Evolutionary conservation across 2,329 filamentous ascomycete genomes (phyloP), one percentile per base, ranked within the genome.

Genomic region (Botrytis byssoidea): DNA sequence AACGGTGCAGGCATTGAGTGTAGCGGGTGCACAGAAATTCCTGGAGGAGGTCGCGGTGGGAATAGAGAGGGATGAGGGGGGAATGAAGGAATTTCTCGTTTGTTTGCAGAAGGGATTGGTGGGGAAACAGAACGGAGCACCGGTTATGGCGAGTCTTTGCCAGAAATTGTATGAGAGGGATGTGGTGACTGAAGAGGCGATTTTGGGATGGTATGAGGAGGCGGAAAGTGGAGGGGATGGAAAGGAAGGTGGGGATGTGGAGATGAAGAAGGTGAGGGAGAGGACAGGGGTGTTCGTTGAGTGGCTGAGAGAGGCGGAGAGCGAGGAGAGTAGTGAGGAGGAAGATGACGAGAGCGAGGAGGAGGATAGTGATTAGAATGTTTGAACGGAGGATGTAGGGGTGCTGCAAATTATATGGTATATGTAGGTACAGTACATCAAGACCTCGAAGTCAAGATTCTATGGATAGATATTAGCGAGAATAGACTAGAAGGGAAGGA

Each of bases 131-230:
- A 90, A 89, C 75, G 90, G 90, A 5, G 88, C 91, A 79, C 83
- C 85, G 55, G 87, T 98, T 16, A 87, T 98, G 48, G 87, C 95
- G 5, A 93, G 91, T 57, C 85, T 94, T 78, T 88, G 94, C 77
- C 96, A 97, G 84, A 93, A 94, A 82, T 85, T 98, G 70, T 97
- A 97, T 81, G 90, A 92, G 77, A 83, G 92, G 67, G 96, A 98
- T 77, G 87, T 97, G 25, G 84, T 98, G 1, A 94, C 97, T 81
- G 94, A 97, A 80, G 95, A 98, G 60, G 94, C 92, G 0, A 93
- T 97, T 77, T 84, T 95, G 79, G 88, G 88, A 66, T 99, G 96
- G 96, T 98, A 95, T 95, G 88, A 55, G 22, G 65, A 68, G 51
- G 46, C 65, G 5, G 65, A 55, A 3, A 35, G 25, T 9, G 14